Evolutionary conservation across 495 filamentous ascomycete genomes (phyloP).

Genomic region (Glonium stellatum): DNA sequence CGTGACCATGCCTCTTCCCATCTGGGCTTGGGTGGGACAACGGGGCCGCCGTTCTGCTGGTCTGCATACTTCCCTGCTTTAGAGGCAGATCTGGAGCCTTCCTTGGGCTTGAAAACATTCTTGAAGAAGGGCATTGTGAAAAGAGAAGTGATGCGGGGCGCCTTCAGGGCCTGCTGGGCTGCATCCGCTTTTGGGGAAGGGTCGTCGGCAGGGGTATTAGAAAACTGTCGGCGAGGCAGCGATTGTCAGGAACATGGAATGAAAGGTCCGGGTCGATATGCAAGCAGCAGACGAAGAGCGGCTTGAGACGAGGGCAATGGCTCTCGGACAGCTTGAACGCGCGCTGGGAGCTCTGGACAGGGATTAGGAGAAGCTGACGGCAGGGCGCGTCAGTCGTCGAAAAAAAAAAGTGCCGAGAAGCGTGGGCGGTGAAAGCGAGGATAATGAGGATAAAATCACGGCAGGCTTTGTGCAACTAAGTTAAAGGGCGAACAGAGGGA

Average conservation of each 20-base stretch:
- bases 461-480: neutral
- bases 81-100: constrained; percentile 36
- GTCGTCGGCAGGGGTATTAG: neutral
- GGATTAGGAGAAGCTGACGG: neutral
- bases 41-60: constrained; percentile 42
- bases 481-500: neutral
- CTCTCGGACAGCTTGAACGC: neutral
- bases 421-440: neutral
- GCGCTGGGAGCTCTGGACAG: neutral
- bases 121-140: constrained; percentile 37
- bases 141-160: neutral
- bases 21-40: constrained; percentile 56
- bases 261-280: neutral
- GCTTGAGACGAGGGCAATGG: neutral
- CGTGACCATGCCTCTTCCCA: constrained; percentile 90
- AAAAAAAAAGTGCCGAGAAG: neutral
- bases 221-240: neutral
- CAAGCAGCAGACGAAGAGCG: neutral
- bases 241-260: neutral
- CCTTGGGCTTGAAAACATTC: constrained; percentile 36
- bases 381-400: neutral
- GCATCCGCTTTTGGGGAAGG: constrained; percentile 11
- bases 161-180: constrained; percentile 5
- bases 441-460: neutral
- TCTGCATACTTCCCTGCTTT: constrained; percentile 51